phyloP scores from a whole-genome alignment of 495 filamentous ascomycete species.

The Aspergillus wentii region DNA sequence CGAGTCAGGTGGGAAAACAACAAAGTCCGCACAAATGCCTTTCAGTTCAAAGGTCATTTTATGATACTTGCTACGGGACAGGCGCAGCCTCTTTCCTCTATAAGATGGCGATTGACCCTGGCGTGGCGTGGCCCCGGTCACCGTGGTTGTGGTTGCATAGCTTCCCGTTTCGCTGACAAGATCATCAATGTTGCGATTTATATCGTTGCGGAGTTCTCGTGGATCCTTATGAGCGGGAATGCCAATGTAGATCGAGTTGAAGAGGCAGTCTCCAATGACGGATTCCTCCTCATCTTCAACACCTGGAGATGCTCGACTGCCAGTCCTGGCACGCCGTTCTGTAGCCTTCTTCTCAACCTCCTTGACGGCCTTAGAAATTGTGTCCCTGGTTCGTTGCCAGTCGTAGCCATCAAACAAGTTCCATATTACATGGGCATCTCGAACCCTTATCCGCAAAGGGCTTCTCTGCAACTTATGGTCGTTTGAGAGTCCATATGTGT shows the following conservation, averaged over 20 bases:
- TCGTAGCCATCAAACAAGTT: constrained; percentile 98
- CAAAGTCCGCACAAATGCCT: constrained; percentile 77
- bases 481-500: constrained; percentile 64
- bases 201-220: constrained; percentile 68
- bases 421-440: constrained; percentile 93
- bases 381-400: constrained; percentile 83
- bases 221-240: constrained; percentile 84
- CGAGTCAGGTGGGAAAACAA: constrained; percentile 72
- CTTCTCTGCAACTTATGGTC: constrained; percentile 57
- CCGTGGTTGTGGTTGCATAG: constrained; percentile 65
- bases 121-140: constrained; percentile 55
- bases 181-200: constrained; percentile 86
- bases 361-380: constrained; percentile 79
- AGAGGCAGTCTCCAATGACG: constrained; percentile 89
- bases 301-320: constrained; percentile 40
- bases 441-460: constrained; percentile 71
- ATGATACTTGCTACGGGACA: constrained; percentile 82
- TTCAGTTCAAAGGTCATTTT: constrained; percentile 94
- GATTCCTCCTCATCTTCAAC: constrained; percentile 70
- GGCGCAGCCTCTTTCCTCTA: constrained; percentile 57
- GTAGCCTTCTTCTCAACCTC: constrained; percentile 77
- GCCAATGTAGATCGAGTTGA: constrained; percentile 98
- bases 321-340: constrained; percentile 56
- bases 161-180: constrained; percentile 83
- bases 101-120: constrained; percentile 39